phyloP scores from a whole-genome alignment of 371 early-diverging fungal genomes.

The Mucor lusitanicus region DNA sequence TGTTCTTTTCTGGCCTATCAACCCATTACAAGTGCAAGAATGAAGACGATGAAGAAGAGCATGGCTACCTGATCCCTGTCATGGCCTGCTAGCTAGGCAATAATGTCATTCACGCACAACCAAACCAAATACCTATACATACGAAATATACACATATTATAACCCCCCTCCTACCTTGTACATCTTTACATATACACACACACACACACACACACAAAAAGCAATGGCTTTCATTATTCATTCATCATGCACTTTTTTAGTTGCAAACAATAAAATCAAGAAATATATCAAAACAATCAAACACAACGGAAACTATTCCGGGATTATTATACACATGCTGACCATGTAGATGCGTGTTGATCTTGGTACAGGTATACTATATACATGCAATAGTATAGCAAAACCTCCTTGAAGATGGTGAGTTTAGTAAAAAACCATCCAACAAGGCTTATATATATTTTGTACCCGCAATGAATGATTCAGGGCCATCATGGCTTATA shows the following conservation, averaged over 20 bases:
- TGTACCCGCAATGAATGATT: not conserved
- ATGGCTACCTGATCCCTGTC: slow-evolving; percentile 26
- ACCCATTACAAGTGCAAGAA: slow-evolving; percentile 34
- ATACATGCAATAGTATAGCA: not conserved
- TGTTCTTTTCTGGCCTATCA: slow-evolving; percentile 34
- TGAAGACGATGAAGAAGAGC: slow-evolving; percentile 29
- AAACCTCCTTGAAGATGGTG: not conserved
- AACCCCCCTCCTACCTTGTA: not conserved
- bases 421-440: not conserved
- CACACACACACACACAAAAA: not conserved
- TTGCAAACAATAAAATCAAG: not conserved
- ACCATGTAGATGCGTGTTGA: not conserved
- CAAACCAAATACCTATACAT: not conserved
- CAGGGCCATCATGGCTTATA: not conserved
- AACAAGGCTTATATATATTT: not conserved
- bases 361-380: not conserved
- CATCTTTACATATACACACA: not conserved
- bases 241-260: not conserved
- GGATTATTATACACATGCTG: not conserved
- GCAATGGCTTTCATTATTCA: not conserved
- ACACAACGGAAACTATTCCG: not conserved
- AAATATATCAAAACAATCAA: not conserved
- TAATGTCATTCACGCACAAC: not conserved
- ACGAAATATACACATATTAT: not conserved
- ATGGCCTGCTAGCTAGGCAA: slow-evolving; percentile 15